Percentiles rank a stretch among this genome's conserved stretches.
Evolutionary conservation across 768 basidiomycete species (phyloP).

Genomic region (Galerina sulciceps): DNA sequence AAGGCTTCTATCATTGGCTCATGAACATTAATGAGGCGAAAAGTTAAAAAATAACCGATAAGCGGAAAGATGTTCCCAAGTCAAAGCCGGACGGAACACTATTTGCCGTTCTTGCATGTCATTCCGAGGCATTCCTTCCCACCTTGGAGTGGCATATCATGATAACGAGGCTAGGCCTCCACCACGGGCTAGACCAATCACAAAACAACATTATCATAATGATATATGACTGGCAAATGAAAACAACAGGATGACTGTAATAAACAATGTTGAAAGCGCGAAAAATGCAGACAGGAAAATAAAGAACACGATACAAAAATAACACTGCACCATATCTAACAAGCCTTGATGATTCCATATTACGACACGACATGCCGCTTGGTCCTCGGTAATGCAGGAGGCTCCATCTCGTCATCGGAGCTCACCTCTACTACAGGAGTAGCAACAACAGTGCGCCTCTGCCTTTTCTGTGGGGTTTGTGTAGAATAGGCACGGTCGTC

Average conservation of each 20-base stretch:
- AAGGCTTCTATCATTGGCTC: slow-evolving; percentile 4
- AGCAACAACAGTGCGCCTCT: slow-evolving; percentile 22
- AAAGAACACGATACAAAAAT: slow-evolving; percentile 24
- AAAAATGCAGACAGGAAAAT: slow-evolving; percentile 14
- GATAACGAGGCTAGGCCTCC: not conserved
- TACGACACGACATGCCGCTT: slow-evolving; percentile 18
- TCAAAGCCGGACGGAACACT: slow-evolving; percentile 13
- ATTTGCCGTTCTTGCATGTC: slow-evolving; percentile 7
- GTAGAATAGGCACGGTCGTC: slow-evolving; percentile 28
- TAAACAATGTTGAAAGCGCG: slow-evolving; percentile 20
- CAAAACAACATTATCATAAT: not conserved
- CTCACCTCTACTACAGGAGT: slow-evolving; percentile 25
- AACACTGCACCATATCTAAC: slow-evolving; percentile 19
- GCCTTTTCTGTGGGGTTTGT: slow-evolving; percentile 38
- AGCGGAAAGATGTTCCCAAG: slow-evolving; percentile 18
- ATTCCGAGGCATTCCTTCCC: slow-evolving; percentile 5
- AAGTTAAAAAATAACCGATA: slow-evolving; percentile 3
- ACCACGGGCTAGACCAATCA: not conserved
- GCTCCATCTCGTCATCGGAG: slow-evolving; percentile 36
- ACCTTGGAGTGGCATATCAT: slow-evolving; percentile 6
- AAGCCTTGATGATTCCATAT: slow-evolving; percentile 1
- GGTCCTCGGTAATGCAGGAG: slow-evolving; percentile 26
- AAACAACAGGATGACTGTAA: slow-evolving; percentile 15
- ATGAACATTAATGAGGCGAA: not conserved
- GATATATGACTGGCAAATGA: not conserved